phyloP scores from a whole-genome alignment of 1,139 yeast species.

The Ogataea hybrid region DNA sequence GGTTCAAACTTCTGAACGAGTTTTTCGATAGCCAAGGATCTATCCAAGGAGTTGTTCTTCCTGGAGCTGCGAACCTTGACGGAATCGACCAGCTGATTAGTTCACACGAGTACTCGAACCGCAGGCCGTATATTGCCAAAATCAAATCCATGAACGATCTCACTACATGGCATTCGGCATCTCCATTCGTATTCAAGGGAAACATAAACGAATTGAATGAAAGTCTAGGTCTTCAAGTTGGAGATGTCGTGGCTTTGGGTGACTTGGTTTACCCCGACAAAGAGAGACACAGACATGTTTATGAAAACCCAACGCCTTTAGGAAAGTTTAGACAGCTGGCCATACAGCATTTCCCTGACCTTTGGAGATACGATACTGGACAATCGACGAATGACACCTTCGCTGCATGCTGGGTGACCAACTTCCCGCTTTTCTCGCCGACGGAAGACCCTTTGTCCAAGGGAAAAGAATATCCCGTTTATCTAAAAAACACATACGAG shows the following conservation, averaged over 20 bases:
- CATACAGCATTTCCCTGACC: conserved; percentile 49
- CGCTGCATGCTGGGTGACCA: conserved; percentile 83
- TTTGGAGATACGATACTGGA: conserved; percentile 43
- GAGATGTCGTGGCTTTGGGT: conserved; percentile 69
- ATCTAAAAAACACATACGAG: conserved; percentile 45
- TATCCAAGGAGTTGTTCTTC: conserved; percentile 39
- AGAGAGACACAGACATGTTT: conserved; percentile 35
- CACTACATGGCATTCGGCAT: conserved; percentile 41
- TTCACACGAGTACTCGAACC: conserved; percentile 46
- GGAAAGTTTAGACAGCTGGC: conserved; percentile 83
- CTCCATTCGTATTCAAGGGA: conserved; percentile 32
- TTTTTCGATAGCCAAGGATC: conserved; percentile 26
- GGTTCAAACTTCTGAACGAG: conserved; percentile 45
- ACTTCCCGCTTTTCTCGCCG: conserved; percentile 90
- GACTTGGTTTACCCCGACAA: conserved; percentile 32
- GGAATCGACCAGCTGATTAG: conserved; percentile 40
- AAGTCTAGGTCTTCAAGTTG: too few species aligned
- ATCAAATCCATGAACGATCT: conserved; percentile 42
- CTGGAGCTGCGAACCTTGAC: conserved; percentile 43
- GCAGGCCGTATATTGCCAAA: conserved; percentile 59
- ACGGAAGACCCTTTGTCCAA: conserved; percentile 36
- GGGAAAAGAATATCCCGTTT: conserved; percentile 52
- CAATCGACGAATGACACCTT: conserved; percentile 34
- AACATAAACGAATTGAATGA: conserved; percentile 37
- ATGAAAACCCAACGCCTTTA: conserved; percentile 94